Evolutionary conservation across 169 alveolate species (phyloP).

Genomic region (Plasmodium reichenowi): DNA sequence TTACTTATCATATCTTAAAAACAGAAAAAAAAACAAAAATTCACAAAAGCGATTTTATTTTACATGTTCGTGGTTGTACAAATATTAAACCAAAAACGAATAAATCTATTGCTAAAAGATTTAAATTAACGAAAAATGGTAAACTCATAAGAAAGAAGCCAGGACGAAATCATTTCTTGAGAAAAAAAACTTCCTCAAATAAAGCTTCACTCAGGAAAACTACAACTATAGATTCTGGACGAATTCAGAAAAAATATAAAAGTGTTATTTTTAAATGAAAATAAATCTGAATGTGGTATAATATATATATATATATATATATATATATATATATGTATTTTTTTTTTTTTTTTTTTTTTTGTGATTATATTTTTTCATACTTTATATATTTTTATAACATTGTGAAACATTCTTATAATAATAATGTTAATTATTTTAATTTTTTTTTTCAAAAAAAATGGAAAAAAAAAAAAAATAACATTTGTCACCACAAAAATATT

Average conservation of each 20-base stretch:
- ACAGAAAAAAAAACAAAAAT: not conserved
- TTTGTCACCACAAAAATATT: not conserved
- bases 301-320: not conserved
- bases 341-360: not conserved
- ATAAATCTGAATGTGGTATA: not conserved
- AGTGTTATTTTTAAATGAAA: conserved; percentile 48
- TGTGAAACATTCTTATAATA: too few species aligned
- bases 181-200: conserved; percentile 66
- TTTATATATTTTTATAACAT: too few species aligned
- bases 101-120: conserved; percentile 88
- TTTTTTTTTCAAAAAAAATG: too few species aligned
- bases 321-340: not conserved
- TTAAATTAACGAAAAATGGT: conserved; percentile 89
- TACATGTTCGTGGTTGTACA: conserved; percentile 77
- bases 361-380: not conserved
- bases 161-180: conserved; percentile 84
- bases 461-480: too few species aligned
- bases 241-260: conserved; percentile 42
- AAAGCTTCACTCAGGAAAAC: conserved; percentile 42
- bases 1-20: too few species aligned
- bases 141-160: conserved; percentile 87
- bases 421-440: too few species aligned
- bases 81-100: conserved; percentile 88
- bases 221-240: conserved; percentile 42
- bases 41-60: not conserved